Evolutionary conservation across 164 flowering plant species (phyloP), one percentile per base, ranked within the genome.

Genomic region (Liquidambar formosana): DNA sequence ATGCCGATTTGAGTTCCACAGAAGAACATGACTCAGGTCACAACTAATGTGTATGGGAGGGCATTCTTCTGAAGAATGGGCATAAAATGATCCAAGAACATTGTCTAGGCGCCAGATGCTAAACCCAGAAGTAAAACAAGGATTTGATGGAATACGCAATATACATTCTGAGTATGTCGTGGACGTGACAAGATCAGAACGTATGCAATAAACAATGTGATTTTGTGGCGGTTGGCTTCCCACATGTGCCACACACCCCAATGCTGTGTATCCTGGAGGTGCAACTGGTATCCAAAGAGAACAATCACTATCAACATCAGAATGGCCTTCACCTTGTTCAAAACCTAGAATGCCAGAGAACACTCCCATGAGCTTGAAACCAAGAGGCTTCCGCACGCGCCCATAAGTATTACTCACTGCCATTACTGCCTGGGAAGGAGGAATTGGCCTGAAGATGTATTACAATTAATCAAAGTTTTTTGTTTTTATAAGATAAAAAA

Each of bases 61-160:
- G 71, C 57, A 76, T 15, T 75, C 82, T 48, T 74, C 52, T 9
- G 90, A 80, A 73, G 87, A 69, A 83, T 90, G 96, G 22, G 96
- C 96, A 84, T 78, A 81, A 79, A 88, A 96, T 63, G 97, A 89
- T 28, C 97, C 95, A 73, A 89, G 66, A 61, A 80, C 84, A 85
- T 89, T 96, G 69, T 96, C 97, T 21, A 87, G 28, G 13, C 88
- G 98, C 99, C 99, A 96, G n/a, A 96, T 86, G 82, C 98, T 92
- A 80, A 92, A 92, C 45, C 97, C 98, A 68, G 88, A 77, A 21
- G 64, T 57, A 60, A 78, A 80, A 33, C 45, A 61, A 41, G 76
- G 63, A 77, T 79, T 88, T 68, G 94, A 66, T 18, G 88, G 77
- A 33, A 74, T 56, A 75, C 68, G 77, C 44, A 76, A 77, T 69